Evolutionary conservation across 2,329 filamentous ascomycete genomes (phyloP).

Genomic region (Huntiella decipiens): DNA sequence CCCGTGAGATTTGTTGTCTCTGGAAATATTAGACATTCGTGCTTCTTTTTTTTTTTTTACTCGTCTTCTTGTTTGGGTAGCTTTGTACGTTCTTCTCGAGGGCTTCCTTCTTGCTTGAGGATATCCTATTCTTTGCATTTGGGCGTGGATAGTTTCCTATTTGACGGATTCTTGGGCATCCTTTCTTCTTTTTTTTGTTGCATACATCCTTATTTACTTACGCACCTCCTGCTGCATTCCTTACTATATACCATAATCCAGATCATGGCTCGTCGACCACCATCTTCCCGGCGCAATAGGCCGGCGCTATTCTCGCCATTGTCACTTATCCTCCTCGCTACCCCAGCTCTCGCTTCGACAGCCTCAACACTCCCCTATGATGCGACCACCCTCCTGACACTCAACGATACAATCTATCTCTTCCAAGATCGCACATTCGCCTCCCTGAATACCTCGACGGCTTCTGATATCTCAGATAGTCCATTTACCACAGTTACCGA

Average conservation of each 20-base stretch:
- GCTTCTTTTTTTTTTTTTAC: neutral
- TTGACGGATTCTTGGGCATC: too few relatives aligned
- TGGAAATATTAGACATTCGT: neutral
- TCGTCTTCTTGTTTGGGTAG: neutral
- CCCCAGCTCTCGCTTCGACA: constrained; percentile 4
- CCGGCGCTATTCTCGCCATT: neutral
- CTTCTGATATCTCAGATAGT: constrained; percentile 28
- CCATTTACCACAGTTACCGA: constrained; percentile 32
- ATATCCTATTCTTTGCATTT: neutral
- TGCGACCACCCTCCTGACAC: constrained; percentile 7
- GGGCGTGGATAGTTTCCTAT: too few relatives aligned
- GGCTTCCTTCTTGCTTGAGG: too few relatives aligned
- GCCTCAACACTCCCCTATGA: constrained; percentile 5
- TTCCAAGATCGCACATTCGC: constrained; percentile 25
- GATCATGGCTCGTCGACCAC: neutral
- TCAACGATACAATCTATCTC: constrained; percentile 43
- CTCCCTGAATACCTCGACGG: constrained; percentile 43
- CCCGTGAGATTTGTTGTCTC: neutral
- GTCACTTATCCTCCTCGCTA: neutral
- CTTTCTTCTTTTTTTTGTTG: neutral
- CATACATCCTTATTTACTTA: neutral
- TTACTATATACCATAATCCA: neutral
- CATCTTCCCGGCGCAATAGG: neutral
- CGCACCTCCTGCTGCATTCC: neutral
- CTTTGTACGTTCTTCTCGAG: neutral